Evolutionary conservation across 345 rosid species (phyloP).

Genomic region (Jatropha curcas): DNA sequence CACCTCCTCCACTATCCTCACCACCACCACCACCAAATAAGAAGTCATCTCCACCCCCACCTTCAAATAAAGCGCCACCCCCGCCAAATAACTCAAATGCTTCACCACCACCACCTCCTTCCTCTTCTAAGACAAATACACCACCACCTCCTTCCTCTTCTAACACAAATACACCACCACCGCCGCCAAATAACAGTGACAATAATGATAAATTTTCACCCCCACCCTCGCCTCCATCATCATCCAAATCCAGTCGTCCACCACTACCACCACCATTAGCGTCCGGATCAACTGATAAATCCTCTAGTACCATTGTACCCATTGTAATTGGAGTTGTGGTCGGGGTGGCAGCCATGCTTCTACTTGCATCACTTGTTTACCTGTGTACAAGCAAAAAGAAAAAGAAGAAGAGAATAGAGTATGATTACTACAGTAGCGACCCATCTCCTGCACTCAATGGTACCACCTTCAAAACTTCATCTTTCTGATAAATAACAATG

Average conservation of each 20-base stretch:
- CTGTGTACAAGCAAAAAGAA: constrained; percentile 47
- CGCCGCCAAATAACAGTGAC: background rate
- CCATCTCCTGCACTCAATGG: constrained; percentile 14
- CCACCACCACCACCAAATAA: constrained; percentile 39
- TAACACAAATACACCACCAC: background rate
- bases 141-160: constrained; percentile 15
- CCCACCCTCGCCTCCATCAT: constrained; percentile 41
- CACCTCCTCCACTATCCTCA: constrained; percentile 17
- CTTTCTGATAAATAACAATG: too few species aligned
- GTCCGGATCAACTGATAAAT: constrained; percentile 2
- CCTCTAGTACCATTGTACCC: constrained; percentile 14
- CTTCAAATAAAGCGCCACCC: constrained; percentile 26
- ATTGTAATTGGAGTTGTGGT: constrained; percentile 41
- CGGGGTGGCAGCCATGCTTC: constrained; percentile 39
- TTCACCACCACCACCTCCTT: constrained; percentile 25
- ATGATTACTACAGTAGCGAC: constrained; percentile 39
- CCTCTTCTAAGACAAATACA: background rate
- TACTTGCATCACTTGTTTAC: constrained; percentile 37
- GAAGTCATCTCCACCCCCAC: constrained; percentile 22
- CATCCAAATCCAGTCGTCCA: constrained; percentile 22
- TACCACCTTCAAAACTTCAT: background rate
- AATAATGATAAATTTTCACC: background rate
- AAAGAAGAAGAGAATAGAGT: constrained; percentile 43
- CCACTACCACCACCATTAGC: constrained; percentile 34
- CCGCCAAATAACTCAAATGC: constrained; percentile 28